A percentile compares a stretch with the other conserved stretches of the same genome.
Evolutionary conservation across 2,329 filamentous ascomycete species (phyloP).

Genomic region (Aspergillus japonicus): DNA sequence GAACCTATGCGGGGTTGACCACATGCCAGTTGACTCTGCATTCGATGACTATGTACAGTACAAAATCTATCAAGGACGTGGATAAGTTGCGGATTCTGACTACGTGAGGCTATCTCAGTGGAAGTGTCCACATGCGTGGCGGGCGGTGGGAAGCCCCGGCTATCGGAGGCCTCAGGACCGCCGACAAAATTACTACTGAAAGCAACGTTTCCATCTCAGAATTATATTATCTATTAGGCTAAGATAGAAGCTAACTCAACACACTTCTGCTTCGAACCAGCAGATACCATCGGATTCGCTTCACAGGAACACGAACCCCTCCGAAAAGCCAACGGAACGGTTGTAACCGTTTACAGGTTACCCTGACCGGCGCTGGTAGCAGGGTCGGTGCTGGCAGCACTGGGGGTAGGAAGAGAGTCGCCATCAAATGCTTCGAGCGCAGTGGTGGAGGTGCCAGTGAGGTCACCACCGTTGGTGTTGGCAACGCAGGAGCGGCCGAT

Average conservation of each 20-base stretch:
- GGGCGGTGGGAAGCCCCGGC: no score
- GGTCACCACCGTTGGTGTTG: conserved; percentile 4
- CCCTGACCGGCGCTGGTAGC: conserved; percentile 5
- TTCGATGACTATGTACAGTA: no score
- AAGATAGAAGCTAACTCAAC: conserved; percentile 4
- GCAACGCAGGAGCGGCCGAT: conserved; percentile 2
- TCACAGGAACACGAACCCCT: not conserved
- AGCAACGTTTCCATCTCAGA: no score
- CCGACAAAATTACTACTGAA: no score
- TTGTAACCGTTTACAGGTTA: conserved; percentile 1
- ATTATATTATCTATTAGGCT: conserved; percentile 2
- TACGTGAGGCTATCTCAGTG: no score
- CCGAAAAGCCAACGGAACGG: not conserved
- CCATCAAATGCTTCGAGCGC: not conserved
- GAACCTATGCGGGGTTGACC: no score
- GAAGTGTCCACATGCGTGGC: no score
- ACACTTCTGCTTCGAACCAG: not conserved
- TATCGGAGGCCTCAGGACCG: no score
- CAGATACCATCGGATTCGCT: not conserved
- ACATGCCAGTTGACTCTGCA: no score
- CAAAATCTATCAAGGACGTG: no score
- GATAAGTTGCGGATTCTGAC: no score
- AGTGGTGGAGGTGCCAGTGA: conserved; percentile 1
- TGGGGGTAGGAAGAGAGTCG: not conserved
- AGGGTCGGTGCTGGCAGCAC: conserved; percentile 1